These are phyloP conservation scores for Protomyces pachydermus DNA, from an alignment of 1,139 yeast genomes.

Conservation along the genomic window DNA sequence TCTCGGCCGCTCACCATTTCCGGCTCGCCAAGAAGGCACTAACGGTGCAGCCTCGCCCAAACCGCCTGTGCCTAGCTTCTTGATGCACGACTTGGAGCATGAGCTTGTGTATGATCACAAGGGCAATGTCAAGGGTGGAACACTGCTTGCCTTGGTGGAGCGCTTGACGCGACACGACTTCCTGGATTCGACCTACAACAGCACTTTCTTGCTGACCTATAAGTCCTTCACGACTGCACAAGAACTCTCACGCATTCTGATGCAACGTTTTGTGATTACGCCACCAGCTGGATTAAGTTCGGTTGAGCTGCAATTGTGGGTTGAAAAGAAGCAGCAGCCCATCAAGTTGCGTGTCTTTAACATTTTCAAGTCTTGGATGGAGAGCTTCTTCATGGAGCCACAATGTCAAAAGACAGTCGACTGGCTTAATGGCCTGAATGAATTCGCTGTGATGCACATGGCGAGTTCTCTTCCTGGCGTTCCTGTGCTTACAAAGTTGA, in stretches of 20 bases:
- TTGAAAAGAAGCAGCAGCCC: conserved; percentile 58
- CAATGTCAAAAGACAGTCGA: conserved; percentile 40
- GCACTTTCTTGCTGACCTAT: conserved; percentile 69
- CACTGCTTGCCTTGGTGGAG: conserved; percentile 71
- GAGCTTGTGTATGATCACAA: conserved; percentile 67
- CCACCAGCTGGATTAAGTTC: conserved; percentile 87
- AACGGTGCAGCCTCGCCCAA: background rate
- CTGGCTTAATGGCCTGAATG: conserved; percentile 43
- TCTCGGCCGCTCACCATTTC: conserved; percentile 35
- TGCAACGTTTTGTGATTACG: conserved; percentile 61
- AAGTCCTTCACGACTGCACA: conserved; percentile 68
- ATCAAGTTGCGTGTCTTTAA: conserved; percentile 66
- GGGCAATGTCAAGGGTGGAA: conserved; percentile 80
- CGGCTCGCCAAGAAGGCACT: background rate
- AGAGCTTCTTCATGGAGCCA: conserved; percentile 68
- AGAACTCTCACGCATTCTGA: conserved; percentile 58
- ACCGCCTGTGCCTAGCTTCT: conserved; percentile 52
- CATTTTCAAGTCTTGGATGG: conserved; percentile 65
- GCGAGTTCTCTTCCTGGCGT: conserved; percentile 31
- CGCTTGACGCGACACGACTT: conserved; percentile 76
- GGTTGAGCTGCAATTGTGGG: conserved; percentile 80
- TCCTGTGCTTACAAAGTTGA: conserved; percentile 28
- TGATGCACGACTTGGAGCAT: conserved; percentile 71
- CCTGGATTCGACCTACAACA: conserved; percentile 62
- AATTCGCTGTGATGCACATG: conserved; percentile 49